Conservation (phyloP, 495 filamentous ascomycete species). For the Physcia stellaris region DNA sequence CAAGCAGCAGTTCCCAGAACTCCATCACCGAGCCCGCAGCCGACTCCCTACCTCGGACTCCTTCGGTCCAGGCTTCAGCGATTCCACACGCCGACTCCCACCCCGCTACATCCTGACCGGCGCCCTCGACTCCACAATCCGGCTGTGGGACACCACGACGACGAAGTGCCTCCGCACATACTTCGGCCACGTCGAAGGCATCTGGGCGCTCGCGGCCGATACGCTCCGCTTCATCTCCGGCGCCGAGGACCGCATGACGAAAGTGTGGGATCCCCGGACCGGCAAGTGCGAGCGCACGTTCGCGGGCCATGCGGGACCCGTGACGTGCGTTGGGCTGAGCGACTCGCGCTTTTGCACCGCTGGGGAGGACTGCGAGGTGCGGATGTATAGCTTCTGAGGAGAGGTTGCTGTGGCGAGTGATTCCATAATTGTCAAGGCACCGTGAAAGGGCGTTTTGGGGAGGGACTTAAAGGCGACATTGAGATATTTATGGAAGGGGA, state of each 20-base stretch:
- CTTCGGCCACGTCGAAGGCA: conserved; percentile 91
- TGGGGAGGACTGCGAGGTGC: conserved; percentile 81
- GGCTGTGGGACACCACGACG: conserved; percentile 80
- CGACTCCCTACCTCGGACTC: conserved; percentile 28
- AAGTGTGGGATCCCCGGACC: conserved; percentile 87
- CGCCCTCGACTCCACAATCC: conserved; percentile 78
- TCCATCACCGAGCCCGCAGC: conserved; percentile 21
- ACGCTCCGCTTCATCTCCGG: conserved; percentile 79
- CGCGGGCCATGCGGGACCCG: conserved; percentile 74
- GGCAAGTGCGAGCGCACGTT: conserved; percentile 87
- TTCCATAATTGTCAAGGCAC: too few relatives aligned
- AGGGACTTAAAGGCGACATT: too few relatives aligned
- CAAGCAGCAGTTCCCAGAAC: conserved; percentile 7
- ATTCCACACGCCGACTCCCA: conserved; percentile 49
- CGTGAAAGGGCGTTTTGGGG: too few relatives aligned
- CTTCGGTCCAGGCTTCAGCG: conserved; percentile 42
- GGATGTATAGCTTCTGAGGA: conserved; percentile 61
- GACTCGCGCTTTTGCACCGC: conserved; percentile 80
- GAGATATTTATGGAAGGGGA: too few relatives aligned
- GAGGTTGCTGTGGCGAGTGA: too few relatives aligned
- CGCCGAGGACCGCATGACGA: conserved; percentile 87
- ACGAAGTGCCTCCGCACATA: conserved; percentile 77
- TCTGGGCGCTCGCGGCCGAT: conserved; percentile 91
- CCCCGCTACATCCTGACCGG: conserved; percentile 86
- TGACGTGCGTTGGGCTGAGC: conserved; percentile 84